Base-by-base conservation (phyloP, 805 yeast species). In the Candida bentonensis region DNA sequence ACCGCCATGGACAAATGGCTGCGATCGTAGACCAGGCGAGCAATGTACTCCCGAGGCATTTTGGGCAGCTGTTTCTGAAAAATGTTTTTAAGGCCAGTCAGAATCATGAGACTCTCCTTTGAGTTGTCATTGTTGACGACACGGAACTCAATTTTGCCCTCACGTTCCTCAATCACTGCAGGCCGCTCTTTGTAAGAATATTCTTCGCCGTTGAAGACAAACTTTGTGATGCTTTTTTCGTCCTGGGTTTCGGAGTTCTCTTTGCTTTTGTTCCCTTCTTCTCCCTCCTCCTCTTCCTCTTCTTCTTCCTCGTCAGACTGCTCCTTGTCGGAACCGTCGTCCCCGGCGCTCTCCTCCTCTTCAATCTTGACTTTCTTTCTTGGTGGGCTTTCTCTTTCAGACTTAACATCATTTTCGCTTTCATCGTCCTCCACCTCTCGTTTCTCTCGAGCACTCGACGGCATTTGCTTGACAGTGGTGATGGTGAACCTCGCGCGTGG, bases 1-100 rank as follows among this genome's bases (percentile, higher is more conserved):
- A 92, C 95, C 0, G 99, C 98, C 74, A 92, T 87, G 0, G 96
- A 87, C 33, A 94, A 67, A 65, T 92, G 99, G 33, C 89, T 80
- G 52, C 96, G 68, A 59, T 92, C 99, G 59, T 87, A 92, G 2
- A 92, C 97, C 49, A 92, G 72, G 51, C 98, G 68, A 3, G 96
- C 86, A 57, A 92, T 92, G 63, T 92, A 92, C 58, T 92, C 97
- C 49, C 92, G 74, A 20, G 99, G 99, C 99, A 92, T 92, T 63
- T 92, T 89, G 1, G 99, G 99, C 50, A 92, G 72, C 64, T 92
- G 99, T 56, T 88, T 88, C 60, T 92, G 98, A 62, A 92, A 92
- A 51, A 92, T 89, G 59, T 89, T 92, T 63, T 92, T 92, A 49
- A 92, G 65, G 1, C 99, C 99, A 0, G 97, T 92, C 49, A 92